phyloP scores from a whole-genome alignment of 768 basidiomycete genomes.

The Leucocoprinus leucothites region DNA sequence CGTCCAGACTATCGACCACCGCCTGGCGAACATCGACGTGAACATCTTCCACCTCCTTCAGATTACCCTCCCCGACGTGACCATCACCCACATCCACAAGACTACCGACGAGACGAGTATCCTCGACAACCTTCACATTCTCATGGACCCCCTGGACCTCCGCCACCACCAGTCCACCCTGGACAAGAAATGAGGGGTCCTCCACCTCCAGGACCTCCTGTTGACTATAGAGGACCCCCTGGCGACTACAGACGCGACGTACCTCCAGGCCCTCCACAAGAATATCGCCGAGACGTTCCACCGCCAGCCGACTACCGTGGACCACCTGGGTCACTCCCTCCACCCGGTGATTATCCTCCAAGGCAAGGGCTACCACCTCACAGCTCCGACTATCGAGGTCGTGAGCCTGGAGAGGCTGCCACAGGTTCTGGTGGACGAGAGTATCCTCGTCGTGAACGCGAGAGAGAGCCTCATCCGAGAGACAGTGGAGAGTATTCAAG shows the following conservation, averaged over 20 bases:
- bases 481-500: conserved; percentile 10
- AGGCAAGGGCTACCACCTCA: conserved; percentile 7
- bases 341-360: conserved; percentile 5
- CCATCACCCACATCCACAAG: conserved; percentile 2
- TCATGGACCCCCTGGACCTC: conserved; percentile 9
- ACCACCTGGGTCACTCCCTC: conserved; percentile 9
- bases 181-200: conserved; percentile 5
- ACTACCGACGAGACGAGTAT: conserved; percentile 10
- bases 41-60: conserved; percentile 3
- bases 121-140: neutral
- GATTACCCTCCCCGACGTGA: conserved; percentile 9
- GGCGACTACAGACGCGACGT: conserved; percentile 6
- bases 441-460: conserved; percentile 6
- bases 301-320: conserved; percentile 8
- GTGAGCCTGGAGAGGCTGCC: conserved; percentile 9
- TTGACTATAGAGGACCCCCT: conserved; percentile 8
- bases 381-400: conserved; percentile 2
- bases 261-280: conserved; percentile 5
- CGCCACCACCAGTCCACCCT: conserved; percentile 14
- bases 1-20: conserved; percentile 8
- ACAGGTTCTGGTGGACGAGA: conserved; percentile 3
- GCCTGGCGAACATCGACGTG: conserved; percentile 6
- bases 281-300: conserved; percentile 4
- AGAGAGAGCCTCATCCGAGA: conserved; percentile 4
- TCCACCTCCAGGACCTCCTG: conserved; percentile 2